phyloP scores from a whole-genome alignment of 331 rosid genomes.

The Acacia concinna region DNA sequence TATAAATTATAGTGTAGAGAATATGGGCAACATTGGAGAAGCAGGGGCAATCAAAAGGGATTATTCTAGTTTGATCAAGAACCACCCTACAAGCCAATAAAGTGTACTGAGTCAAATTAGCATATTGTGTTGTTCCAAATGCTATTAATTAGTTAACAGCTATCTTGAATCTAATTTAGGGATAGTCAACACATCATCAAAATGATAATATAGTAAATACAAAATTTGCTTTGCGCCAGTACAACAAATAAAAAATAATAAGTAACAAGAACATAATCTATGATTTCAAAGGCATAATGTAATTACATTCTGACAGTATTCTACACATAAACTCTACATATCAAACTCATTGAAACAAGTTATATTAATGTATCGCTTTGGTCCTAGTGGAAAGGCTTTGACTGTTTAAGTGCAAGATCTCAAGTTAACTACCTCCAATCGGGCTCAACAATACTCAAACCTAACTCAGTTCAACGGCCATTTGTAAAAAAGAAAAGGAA shows the following conservation, averaged over 20 bases:
- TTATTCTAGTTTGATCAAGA: background rate
- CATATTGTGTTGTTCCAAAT: background rate
- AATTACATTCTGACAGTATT: background rate
- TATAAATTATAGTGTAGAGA: background rate
- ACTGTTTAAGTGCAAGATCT: too few relatives aligned
- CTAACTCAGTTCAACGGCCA: too few relatives aligned
- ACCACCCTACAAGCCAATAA: background rate
- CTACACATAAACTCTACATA: background rate
- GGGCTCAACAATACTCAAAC: too few relatives aligned
- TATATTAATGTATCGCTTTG: background rate
- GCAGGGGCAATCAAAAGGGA: background rate
- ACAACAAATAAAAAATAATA: background rate
- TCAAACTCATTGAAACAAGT: background rate
- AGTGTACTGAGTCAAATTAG: background rate
- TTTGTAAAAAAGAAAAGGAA: too few relatives aligned
- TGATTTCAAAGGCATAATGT: background rate
- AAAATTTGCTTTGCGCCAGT: background rate
- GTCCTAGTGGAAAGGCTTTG: too few relatives aligned
- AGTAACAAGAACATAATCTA: background rate
- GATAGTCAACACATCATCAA: background rate
- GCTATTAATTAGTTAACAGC: background rate
- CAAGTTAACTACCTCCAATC: too few relatives aligned
- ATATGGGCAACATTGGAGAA: background rate
- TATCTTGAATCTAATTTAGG: background rate
- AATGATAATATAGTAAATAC: background rate